Conservation (phyloP, 495 filamentous ascomycete genomes). For the Sordaria brevicollis region DNA sequence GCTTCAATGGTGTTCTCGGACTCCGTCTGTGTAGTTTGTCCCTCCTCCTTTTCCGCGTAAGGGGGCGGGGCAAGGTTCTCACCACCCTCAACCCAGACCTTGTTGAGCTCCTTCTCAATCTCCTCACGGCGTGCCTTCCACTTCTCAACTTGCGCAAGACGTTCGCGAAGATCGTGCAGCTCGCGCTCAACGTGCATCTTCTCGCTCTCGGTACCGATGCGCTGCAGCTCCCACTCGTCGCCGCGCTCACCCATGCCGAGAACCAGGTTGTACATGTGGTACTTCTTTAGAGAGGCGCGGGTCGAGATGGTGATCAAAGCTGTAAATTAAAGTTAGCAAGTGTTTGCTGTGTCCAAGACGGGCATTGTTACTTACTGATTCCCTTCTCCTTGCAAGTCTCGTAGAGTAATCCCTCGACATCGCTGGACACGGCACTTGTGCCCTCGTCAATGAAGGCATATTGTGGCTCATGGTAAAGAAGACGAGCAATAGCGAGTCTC, state of each 20-base stretch:
- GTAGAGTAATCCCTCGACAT: constrained; percentile 92
- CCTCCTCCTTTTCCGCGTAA: constrained; percentile 21
- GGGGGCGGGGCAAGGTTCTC: constrained; percentile 31
- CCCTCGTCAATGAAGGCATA: constrained; percentile 95
- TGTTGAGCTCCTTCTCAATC: constrained; percentile 49
- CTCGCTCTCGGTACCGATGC: constrained; percentile 87
- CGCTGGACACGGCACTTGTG: constrained; percentile 83
- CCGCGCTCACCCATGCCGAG: constrained; percentile 61
- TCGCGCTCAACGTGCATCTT: constrained; percentile 86
- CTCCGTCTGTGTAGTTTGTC: constrained; percentile 2
- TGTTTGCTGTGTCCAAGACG: background rate
- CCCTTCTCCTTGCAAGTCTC: constrained; percentile 84
- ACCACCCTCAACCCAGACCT: constrained; percentile 44
- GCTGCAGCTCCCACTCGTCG: constrained; percentile 74
- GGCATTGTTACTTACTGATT: constrained; percentile 53
- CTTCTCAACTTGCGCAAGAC: constrained; percentile 67
- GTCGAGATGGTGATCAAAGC: constrained; percentile 89
- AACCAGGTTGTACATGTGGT: constrained; percentile 81
- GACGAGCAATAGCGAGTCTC: constrained; percentile 75
- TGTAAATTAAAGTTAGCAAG: constrained; percentile 22
- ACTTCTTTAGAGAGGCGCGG: constrained; percentile 83
- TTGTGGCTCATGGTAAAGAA: constrained; percentile 89
- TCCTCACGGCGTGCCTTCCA: constrained; percentile 71
- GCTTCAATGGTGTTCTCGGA: background rate
- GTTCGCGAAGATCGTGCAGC: constrained; percentile 69